phyloP scores from a whole-genome alignment of 352 stramenopile genomes.

The Globisporangium mamillatum region DNA sequence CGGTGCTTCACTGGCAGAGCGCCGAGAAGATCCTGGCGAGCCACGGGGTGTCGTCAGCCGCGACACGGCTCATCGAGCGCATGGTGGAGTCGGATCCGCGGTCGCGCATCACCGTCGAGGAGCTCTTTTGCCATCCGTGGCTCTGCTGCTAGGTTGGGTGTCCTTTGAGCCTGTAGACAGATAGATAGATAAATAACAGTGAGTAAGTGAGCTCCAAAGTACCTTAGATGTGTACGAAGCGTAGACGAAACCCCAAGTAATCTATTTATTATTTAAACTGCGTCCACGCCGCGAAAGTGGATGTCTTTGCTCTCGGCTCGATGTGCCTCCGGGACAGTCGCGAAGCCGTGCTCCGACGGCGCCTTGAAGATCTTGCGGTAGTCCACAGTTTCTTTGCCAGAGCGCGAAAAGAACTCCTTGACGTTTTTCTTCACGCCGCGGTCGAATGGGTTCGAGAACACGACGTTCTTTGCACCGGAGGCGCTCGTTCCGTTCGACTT shows the following conservation, averaged over 20 bases:
- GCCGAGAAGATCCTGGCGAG: constrained; percentile 29
- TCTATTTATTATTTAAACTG: constrained; percentile 14
- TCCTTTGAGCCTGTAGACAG: neutral
- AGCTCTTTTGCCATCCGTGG: constrained; percentile 30
- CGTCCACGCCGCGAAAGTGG: constrained; percentile 11
- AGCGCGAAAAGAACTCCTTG: constrained; percentile 46
- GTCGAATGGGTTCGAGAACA: constrained; percentile 45
- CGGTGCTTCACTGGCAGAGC: constrained; percentile 38
- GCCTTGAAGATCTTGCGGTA: constrained; percentile 41
- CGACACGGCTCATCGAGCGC: constrained; percentile 30
- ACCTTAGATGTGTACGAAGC: neutral
- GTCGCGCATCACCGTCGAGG: constrained; percentile 33
- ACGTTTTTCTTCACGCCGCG: constrained; percentile 39
- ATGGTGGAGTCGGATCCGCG: constrained; percentile 41
- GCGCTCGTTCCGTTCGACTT: constrained; percentile 12
- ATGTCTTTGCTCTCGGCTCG: constrained; percentile 17
- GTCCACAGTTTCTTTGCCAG: constrained; percentile 29
- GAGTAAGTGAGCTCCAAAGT: neutral
- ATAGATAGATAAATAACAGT: neutral
- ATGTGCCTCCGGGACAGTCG: constrained; percentile 19
- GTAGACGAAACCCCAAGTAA: neutral
- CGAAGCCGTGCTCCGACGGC: constrained; percentile 10
- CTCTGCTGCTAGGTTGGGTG: constrained; percentile 4
- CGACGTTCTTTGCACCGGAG: neutral
- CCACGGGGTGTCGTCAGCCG: constrained; percentile 28